Conservation (phyloP, 2,329 filamentous ascomycete genomes). For the Aspergillus uvarum region DNA sequence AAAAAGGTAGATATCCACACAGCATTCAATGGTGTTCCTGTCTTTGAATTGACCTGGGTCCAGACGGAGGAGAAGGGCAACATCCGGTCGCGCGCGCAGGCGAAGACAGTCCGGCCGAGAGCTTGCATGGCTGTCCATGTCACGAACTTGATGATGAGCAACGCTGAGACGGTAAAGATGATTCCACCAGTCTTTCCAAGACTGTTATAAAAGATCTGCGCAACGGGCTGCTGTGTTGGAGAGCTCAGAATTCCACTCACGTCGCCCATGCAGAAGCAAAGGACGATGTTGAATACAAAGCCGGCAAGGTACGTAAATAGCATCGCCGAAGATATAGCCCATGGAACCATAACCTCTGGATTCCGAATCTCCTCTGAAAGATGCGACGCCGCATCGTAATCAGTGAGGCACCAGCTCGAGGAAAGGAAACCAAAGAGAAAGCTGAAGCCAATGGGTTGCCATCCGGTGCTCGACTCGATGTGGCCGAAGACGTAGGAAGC, state of each 20-base stretch:
- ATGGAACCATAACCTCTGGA: slow-evolving; percentile 3
- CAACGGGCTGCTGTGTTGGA: background rate
- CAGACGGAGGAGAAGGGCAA: slow-evolving; percentile 5
- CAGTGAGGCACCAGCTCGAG: slow-evolving; percentile 1
- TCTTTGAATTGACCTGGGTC: background rate
- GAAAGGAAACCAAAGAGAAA: slow-evolving; percentile 5
- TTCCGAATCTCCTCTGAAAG: slow-evolving; percentile 3
- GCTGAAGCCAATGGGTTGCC: slow-evolving; percentile 1
- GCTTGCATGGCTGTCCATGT: slow-evolving; percentile 3
- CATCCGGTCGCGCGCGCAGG: slow-evolving; percentile 1
- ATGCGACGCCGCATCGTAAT: slow-evolving; percentile 1
- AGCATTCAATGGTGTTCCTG: slow-evolving; percentile 1
- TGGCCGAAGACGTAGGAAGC: slow-evolving; percentile 4
- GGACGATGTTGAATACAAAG: slow-evolving; percentile 5
- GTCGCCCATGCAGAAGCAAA: slow-evolving; percentile 8
- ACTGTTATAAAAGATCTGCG: slow-evolving; percentile 6
- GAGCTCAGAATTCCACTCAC: background rate
- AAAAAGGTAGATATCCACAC: slow-evolving; percentile 5
- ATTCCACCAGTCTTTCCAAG: background rate
- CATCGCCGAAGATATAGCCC: slow-evolving; percentile 5
- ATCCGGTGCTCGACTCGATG: slow-evolving; percentile 1
- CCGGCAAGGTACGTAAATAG: slow-evolving; percentile 4
- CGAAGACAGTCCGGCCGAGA: slow-evolving; percentile 4
- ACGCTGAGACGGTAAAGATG: background rate
- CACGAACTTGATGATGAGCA: slow-evolving; percentile 7